phyloP scores from a whole-genome alignment of 2,329 filamentous ascomycete genomes.

The Colletotrichum scovillei region DNA sequence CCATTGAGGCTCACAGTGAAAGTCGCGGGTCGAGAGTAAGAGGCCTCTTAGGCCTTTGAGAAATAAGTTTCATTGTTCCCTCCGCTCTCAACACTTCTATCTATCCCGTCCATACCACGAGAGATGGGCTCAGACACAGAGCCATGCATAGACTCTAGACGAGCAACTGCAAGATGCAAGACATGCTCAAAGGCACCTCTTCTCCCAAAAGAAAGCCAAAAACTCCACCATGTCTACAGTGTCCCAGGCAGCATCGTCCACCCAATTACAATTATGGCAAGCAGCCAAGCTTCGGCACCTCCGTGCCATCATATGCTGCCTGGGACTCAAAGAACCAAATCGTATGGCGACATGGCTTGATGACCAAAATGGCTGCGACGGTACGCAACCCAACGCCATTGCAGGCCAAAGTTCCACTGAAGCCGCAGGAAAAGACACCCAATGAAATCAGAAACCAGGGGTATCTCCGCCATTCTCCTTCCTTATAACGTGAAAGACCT shows the following conservation, averaged over 20 bases:
- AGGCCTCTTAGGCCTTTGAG: not conserved
- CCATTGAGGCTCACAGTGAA: not conserved
- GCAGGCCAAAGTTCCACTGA: not conserved
- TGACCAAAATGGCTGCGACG: not conserved
- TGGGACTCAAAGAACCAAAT: not conserved
- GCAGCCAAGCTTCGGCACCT: not conserved
- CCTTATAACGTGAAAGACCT: conserved; percentile 2
- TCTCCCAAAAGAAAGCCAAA: not conserved
- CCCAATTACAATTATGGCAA: not conserved
- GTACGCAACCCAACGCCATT: not conserved
- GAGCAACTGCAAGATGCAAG: not conserved
- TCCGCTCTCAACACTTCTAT: not conserved
- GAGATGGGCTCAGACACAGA: not conserved
- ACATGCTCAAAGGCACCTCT: not conserved
- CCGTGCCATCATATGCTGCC: not conserved
- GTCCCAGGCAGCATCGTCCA: not conserved
- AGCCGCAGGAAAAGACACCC: not conserved
- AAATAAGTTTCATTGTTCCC: not conserved
- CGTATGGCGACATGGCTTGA: not conserved
- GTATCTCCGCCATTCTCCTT: conserved; percentile 19
- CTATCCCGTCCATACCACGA: not conserved
- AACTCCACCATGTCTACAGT: not conserved
- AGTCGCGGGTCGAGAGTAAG: too few species aligned
- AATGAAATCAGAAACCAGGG: conserved; percentile 17
- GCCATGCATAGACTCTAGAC: not conserved